Evolutionary conservation across 176 grass and related monocot genomes (phyloP).

Genomic region (Oryza glaberrima): DNA sequence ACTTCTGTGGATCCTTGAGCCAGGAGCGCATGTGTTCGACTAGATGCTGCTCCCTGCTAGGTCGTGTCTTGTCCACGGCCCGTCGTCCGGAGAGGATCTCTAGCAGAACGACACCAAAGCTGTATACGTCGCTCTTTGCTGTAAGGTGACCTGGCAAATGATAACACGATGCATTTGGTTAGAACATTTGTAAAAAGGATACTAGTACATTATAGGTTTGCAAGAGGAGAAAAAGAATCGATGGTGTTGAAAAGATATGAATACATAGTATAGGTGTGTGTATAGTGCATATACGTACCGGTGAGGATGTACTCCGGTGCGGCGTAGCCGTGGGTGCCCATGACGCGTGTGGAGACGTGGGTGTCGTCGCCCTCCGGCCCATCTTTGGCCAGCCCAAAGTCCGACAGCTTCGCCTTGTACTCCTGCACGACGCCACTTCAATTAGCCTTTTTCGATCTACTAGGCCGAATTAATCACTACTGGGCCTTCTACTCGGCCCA

Average conservation of each 20-base stretch:
- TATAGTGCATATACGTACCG: slow-evolving; percentile 8
- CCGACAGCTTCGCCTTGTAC: slow-evolving; percentile 82
- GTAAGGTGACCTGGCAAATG: slow-evolving; percentile 64
- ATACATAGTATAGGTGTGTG: no score
- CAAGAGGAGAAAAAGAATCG: no score
- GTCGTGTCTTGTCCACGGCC: slow-evolving; percentile 72
- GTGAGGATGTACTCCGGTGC: slow-evolving; percentile 97
- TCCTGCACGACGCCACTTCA: slow-evolving; percentile 36
- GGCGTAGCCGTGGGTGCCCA: slow-evolving; percentile 93
- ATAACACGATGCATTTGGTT: not conserved
- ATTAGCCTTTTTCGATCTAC: no score
- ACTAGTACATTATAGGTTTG: no score
- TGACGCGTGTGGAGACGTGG: slow-evolving; percentile 83
- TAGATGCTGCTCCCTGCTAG: slow-evolving; percentile 60
- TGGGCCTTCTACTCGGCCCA: not conserved
- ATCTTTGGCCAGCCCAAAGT: slow-evolving; percentile 86
- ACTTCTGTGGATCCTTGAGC: slow-evolving; percentile 66
- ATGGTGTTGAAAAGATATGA: no score
- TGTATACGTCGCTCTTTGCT: slow-evolving; percentile 86
- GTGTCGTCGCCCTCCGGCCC: slow-evolving; percentile 79
- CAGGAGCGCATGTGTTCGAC: slow-evolving; percentile 69
- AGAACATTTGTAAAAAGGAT: no score
- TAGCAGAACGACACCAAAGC: slow-evolving; percentile 69
- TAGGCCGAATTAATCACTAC: no score
- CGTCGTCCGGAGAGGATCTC: slow-evolving; percentile 66